phyloP scores from a whole-genome alignment of 495 filamentous ascomycete species.

The Aspergillus wentii region DNA sequence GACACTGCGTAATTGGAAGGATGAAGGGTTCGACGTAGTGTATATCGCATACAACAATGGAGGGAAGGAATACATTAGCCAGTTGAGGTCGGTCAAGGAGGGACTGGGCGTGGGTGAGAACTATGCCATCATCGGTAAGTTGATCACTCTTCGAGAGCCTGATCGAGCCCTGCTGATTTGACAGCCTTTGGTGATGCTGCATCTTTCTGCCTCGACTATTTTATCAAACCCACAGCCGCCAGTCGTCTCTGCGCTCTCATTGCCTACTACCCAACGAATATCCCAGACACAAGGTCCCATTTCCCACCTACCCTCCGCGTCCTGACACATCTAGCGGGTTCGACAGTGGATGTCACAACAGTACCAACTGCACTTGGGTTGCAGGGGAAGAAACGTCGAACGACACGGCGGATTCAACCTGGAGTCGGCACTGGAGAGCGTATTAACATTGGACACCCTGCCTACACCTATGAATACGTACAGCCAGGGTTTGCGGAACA shows the following conservation, averaged over 20 bases:
- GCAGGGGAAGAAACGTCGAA: slow-evolving; percentile 52
- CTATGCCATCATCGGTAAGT: slow-evolving; percentile 45
- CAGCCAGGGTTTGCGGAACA: slow-evolving; percentile 56
- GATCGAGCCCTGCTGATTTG: neutral
- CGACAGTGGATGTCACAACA: slow-evolving; percentile 38
- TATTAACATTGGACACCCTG: slow-evolving; percentile 30
- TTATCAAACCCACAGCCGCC: slow-evolving; percentile 40
- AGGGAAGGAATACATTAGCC: slow-evolving; percentile 48
- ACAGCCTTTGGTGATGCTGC: slow-evolving; percentile 57
- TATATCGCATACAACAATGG: slow-evolving; percentile 54
- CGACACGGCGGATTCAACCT: slow-evolving; percentile 42
- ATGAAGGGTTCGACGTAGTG: slow-evolving; percentile 61
- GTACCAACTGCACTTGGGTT: slow-evolving; percentile 54
- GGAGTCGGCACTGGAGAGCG: slow-evolving; percentile 51
- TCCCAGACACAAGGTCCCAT: slow-evolving; percentile 43
- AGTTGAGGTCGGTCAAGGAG: slow-evolving; percentile 40
- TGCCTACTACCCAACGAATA: slow-evolving; percentile 55
- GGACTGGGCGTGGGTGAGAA: slow-evolving; percentile 43
- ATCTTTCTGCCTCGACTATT: slow-evolving; percentile 49
- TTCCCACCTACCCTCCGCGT: slow-evolving; percentile 47
- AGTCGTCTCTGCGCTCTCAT: slow-evolving; percentile 46
- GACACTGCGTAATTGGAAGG: slow-evolving; percentile 53
- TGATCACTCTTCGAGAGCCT: neutral
- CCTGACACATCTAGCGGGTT: slow-evolving; percentile 50
- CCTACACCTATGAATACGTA: slow-evolving; percentile 44